phyloP scores from a whole-genome alignment of 768 basidiomycete genomes.

The Crucibulum laeve region DNA sequence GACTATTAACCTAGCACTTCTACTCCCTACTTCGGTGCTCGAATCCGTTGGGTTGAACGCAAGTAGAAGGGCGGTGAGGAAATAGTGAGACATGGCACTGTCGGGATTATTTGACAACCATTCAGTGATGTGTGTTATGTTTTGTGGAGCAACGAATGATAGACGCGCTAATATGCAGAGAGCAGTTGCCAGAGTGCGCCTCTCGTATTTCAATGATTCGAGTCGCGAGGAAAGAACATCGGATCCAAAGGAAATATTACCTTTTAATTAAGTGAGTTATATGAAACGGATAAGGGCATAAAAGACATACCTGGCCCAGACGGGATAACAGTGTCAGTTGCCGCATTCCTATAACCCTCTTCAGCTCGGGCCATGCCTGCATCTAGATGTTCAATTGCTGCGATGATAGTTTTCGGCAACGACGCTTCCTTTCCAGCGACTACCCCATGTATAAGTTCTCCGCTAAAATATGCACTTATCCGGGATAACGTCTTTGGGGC shows the following conservation, averaged over 20 bases:
- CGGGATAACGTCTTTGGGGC: constrained; percentile 45
- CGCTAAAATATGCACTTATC: constrained; percentile 49
- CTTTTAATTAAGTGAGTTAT: constrained; percentile 17
- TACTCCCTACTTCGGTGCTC: constrained; percentile 33
- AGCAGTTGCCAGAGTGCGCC: constrained; percentile 60
- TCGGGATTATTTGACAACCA: constrained; percentile 67
- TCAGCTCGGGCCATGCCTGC: constrained; percentile 49
- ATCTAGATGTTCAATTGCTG: constrained; percentile 59
- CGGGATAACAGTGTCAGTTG: constrained; percentile 53
- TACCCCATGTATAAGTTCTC: constrained; percentile 44
- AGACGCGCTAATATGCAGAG: constrained; percentile 60
- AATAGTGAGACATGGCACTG: constrained; percentile 65
- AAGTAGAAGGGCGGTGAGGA: constrained; percentile 60
- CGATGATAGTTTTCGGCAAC: constrained; percentile 53
- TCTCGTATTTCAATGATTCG: constrained; percentile 72
- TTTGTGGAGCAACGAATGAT: constrained; percentile 54
- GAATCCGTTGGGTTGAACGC: constrained; percentile 68
- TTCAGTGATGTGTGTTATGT: constrained; percentile 61
- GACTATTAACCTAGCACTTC: constrained; percentile 43
- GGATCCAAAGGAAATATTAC: constrained; percentile 49
- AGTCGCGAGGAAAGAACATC: constrained; percentile 66
- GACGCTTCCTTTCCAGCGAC: constrained; percentile 32
- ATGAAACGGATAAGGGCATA: not conserved
- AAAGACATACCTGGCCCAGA: constrained; percentile 46
- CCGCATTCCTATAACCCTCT: constrained; percentile 57